Percentiles rank a stretch among this genome's conserved stretches.
Conservation (phyloP, 345 rosid species). For the Hypericum androsaemum region DNA sequence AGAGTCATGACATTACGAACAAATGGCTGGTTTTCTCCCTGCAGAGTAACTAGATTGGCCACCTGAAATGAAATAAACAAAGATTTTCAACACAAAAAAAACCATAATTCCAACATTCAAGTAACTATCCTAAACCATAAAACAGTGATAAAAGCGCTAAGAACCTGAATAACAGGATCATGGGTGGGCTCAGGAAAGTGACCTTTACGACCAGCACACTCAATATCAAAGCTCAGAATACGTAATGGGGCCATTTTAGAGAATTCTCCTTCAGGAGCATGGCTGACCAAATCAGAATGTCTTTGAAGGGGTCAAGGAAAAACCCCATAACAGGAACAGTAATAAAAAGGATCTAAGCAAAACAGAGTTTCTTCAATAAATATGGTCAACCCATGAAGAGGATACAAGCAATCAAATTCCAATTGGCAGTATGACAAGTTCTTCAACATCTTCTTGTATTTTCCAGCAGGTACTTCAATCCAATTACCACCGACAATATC, state of each 20-base stretch:
- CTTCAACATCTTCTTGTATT: constrained; percentile 56
- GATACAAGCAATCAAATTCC: constrained; percentile 97
- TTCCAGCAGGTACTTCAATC: constrained; percentile 88
- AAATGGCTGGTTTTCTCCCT: constrained; percentile 84
- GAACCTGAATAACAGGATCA: constrained; percentile 97
- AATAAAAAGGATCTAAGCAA: constrained; percentile 4
- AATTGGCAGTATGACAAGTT: constrained; percentile 68
- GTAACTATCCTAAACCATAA: constrained; percentile 6
- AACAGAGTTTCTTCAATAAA: constrained; percentile 8
- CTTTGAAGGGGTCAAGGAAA: constrained; percentile 41
- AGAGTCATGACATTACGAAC: constrained; percentile 94
- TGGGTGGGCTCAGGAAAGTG: constrained; percentile 98
- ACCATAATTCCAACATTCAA: constrained; percentile 9
- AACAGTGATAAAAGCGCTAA: constrained; percentile 3
- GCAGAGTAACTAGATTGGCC: constrained; percentile 87
- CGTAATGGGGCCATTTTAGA: constrained; percentile 99
- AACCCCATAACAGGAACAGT: background rate
- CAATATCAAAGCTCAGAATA: constrained; percentile 90
- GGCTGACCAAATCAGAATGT: constrained; percentile 73
- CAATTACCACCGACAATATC: constrained; percentile 91
- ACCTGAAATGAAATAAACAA: constrained; percentile 40
- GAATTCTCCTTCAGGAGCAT: constrained; percentile 79
- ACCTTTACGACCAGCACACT: constrained; percentile 99
- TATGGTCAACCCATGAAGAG: constrained; percentile 16
- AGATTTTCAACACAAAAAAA: constrained; percentile 14